phyloP scores from a whole-genome alignment of 106 monocot genomes.

The Cymbidium sinense region DNA sequence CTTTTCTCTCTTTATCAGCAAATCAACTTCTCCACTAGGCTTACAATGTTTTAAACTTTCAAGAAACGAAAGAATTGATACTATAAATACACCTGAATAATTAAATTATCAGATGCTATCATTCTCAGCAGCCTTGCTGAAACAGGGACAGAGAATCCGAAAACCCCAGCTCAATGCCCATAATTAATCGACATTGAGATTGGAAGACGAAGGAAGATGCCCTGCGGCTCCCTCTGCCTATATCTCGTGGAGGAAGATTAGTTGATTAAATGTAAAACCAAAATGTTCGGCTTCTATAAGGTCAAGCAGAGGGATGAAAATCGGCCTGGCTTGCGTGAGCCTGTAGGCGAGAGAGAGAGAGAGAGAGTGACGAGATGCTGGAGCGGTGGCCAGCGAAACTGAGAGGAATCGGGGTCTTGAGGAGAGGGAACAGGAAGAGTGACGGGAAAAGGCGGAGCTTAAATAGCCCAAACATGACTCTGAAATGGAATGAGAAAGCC shows the following conservation, averaged over 20 bases:
- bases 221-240: background rate
- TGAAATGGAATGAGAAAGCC: too few relatives aligned
- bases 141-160: slow-evolving; percentile 3
- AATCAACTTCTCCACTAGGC: background rate
- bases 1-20: background rate
- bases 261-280: too few relatives aligned
- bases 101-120: slow-evolving; percentile 1
- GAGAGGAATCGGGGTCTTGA: too few relatives aligned
- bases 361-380: too few relatives aligned
- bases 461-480: too few relatives aligned
- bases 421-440: too few relatives aligned
- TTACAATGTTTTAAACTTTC: background rate
- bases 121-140: background rate
- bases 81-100: background rate
- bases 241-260: background rate
- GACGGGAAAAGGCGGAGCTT: too few relatives aligned
- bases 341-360: too few relatives aligned
- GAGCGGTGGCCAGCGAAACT: too few relatives aligned
- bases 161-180: background rate
- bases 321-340: too few relatives aligned
- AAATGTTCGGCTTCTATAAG: too few relatives aligned
- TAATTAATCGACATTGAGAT: background rate
- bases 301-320: too few relatives aligned
- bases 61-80: background rate
- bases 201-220: background rate